Percentiles rank a stretch among this genome's conserved stretches.
phyloP scores from a whole-genome alignment of 257 asterid species.

The Rehmannia glutinosa region DNA sequence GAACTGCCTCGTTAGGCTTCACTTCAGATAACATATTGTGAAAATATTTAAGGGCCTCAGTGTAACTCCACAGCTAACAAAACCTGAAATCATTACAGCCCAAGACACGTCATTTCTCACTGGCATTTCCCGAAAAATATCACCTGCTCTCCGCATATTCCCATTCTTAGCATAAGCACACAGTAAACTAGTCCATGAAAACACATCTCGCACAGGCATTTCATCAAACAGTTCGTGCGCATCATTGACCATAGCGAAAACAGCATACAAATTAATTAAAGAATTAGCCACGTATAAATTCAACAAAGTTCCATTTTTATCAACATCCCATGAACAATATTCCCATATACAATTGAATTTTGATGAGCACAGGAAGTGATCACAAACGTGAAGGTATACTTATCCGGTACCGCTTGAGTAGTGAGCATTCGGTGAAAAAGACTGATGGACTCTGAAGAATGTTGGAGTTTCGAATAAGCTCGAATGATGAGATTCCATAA shows the following conservation, averaged over 20 bases:
- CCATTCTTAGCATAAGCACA: conserved; percentile 53
- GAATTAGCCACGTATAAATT: conserved; percentile 60
- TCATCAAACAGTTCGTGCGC: conserved; percentile 53
- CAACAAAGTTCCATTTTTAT: conserved; percentile 33
- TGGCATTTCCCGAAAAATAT: conserved; percentile 49
- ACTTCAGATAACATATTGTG: conserved; percentile 39
- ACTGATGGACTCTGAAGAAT: conserved; percentile 38
- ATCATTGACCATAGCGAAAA: conserved; percentile 33
- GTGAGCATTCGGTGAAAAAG: conserved; percentile 47
- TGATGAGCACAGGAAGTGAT: conserved; percentile 66
- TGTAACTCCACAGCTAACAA: conserved; percentile 40
- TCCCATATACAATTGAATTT: conserved; percentile 34
- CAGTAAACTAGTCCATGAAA: conserved; percentile 71
- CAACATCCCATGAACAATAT: conserved; percentile 49
- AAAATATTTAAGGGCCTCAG: conserved; percentile 48
- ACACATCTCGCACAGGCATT: conserved; percentile 63
- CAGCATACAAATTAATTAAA: conserved; percentile 46
- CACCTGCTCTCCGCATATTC: conserved; percentile 45
- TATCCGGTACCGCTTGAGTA: conserved; percentile 42
- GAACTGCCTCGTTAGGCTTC: conserved; percentile 70
- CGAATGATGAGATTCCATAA: conserved; percentile 71
- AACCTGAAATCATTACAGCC: conserved; percentile 72
- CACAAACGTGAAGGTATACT: conserved; percentile 58
- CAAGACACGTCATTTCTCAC: conserved; percentile 72
- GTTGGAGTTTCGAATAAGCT: conserved; percentile 47